phyloP scores from a whole-genome alignment of 1,284 basidiomycete genomes.

The Melampsora americana region DNA sequence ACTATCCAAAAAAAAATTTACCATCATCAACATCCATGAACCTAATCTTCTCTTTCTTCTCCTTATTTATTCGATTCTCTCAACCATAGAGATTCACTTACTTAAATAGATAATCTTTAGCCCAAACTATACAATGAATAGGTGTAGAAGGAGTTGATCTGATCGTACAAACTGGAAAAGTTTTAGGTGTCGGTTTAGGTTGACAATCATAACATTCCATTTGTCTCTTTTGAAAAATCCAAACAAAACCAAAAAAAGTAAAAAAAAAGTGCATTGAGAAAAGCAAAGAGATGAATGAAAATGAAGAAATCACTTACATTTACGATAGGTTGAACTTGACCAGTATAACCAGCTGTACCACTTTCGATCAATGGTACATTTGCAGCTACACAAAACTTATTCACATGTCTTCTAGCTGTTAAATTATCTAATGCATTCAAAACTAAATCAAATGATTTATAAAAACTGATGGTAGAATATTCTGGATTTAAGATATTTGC shows the following conservation, averaged over 20 bases:
- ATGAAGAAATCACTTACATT: conserved; percentile 60
- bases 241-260: not conserved
- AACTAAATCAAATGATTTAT: conserved; percentile 82
- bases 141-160: conserved; percentile 94
- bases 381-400: conserved; percentile 93
- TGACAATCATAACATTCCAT: conserved; percentile 92
- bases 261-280: too few relatives aligned
- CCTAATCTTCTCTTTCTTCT: not conserved
- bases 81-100: conserved; percentile 56
- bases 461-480: conserved; percentile 81
- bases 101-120: conserved; percentile 95
- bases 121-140: conserved; percentile 99
- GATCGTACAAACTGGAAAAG: conserved; percentile 97
- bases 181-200: conserved; percentile 82
- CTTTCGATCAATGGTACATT: conserved; percentile 89
- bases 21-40: not conserved
- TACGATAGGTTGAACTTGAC: conserved; percentile 63
- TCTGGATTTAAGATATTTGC: conserved; percentile 92
- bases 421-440: conserved; percentile 95
- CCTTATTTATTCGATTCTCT: too few relatives aligned
- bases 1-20: too few relatives aligned
- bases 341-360: conserved; percentile 92
- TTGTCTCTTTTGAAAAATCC: conserved; percentile 61
- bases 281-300: not conserved
- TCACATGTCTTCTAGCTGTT: conserved; percentile 87